Percentiles rank a stretch among this genome's conserved stretches.
Conservation (phyloP, 2,329 filamentous ascomycete species). For the Fusarium sacchari region DNA sequence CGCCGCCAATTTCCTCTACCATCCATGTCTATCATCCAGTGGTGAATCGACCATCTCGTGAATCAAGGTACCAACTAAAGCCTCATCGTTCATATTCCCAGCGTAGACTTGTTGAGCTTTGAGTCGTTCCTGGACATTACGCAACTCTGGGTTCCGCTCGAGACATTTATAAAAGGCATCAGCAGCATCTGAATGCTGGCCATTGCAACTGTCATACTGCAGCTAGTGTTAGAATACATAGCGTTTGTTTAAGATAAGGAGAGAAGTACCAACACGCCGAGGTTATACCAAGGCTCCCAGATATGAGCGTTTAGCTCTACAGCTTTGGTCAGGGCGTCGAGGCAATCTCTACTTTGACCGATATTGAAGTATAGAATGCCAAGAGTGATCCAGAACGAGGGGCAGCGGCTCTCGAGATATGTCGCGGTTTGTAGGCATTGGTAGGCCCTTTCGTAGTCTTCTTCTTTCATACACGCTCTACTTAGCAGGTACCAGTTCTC, state of each 20-base stretch:
- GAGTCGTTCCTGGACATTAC: neutral
- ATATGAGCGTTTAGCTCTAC: neutral
- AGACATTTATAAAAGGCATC: neutral
- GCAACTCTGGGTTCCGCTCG: neutral
- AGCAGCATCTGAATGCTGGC: neutral
- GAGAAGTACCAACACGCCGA: neutral
- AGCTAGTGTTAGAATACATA: no score
- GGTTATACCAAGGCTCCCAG: neutral
- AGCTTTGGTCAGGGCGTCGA: neutral
- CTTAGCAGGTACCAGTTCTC: neutral
- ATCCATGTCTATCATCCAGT: neutral
- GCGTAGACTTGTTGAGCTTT: neutral
- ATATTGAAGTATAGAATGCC: neutral
- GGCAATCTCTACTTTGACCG: neutral
- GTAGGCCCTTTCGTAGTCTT: neutral
- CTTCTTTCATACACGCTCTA: accelerated
- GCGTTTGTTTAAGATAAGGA: accelerated
- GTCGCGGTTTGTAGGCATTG: accelerated
- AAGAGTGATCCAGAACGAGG: neutral
- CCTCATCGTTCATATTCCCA: no score
- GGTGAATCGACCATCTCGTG: neutral
- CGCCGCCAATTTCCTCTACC: neutral
- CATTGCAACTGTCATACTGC: neutral
- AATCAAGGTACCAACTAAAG: neutral
- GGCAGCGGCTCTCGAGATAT: accelerated